Base-by-base conservation (phyloP, 2,329 filamentous ascomycete species). In the Exophiala phaeomuriformis region DNA sequence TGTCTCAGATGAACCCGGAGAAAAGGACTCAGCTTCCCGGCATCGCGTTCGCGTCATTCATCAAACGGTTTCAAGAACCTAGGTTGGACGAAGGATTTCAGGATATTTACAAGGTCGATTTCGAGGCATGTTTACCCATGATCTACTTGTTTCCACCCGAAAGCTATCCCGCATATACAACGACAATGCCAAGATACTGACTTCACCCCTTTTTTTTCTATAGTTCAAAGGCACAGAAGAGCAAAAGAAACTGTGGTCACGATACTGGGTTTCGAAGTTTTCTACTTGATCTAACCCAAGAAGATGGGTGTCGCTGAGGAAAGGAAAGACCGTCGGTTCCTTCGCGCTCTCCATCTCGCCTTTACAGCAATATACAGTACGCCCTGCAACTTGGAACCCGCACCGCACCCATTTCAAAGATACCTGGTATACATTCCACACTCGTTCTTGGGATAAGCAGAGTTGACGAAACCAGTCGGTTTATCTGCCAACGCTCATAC, bases 21-120 rank as follows among this genome's bases (percentile, higher is more conserved):
- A 79, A 81, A 28, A 80, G 93, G 58, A 72, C 77, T 0, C 77
- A 81, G 1, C 76, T 98, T 3, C 90, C 91, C 0, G 81, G 80
- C 42, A 75, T 93, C 58, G 91, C 93, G 0, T 97, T 96, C 67
- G 82, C 77, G 28, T 79, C 83, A 8, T 98, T 89, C 65, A 73
- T 76, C 10, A 80, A 83, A 5, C 79, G 88, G 49, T 93, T 88
- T 70, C 82, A 82, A 60, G 78, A 84, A 61, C 93, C 91, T 0
- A 78, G 77, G 37, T 55, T 79, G 1, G 77, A 79, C 8, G 93
- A 98, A 70, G 91, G 91, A 0, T 96, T 96, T 64, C 74, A 85
- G 59, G 88, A 96, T 61, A 80, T 98, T 35, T 75, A 80, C 1
- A 80, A 82, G 51, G 73, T 95, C 0, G 80, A 86, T 32, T 98